phyloP scores from a whole-genome alignment of 371 early-diverging fungal species.

The Mucor lusitanicus region DNA sequence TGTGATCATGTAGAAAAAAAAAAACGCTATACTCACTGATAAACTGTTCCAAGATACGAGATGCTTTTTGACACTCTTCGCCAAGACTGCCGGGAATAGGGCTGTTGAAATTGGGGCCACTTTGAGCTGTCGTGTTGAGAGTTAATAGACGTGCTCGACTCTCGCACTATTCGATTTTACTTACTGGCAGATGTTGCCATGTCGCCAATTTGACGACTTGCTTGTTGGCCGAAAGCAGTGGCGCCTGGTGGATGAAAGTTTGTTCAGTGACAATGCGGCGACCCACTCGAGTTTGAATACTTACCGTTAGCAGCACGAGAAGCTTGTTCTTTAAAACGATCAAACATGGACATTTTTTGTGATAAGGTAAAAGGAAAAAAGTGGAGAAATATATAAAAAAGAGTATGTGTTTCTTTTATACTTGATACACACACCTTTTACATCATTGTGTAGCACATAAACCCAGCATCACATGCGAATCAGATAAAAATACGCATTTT shows the following conservation, averaged over 20 bases:
- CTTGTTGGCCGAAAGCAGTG: conserved; percentile 33
- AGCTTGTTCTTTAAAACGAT: conserved; percentile 34
- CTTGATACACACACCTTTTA: not conserved
- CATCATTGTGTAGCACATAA: not conserved
- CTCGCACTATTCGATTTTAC: not conserved
- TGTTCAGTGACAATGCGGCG: not conserved
- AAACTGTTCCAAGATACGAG: conserved; percentile 61
- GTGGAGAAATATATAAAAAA: not conserved
- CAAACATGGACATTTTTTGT: conserved; percentile 21
- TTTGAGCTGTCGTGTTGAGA: not conserved
- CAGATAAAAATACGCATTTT: not conserved
- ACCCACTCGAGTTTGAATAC: not conserved
- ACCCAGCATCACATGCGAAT: not conserved
- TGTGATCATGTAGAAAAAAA: not conserved
- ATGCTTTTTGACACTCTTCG: conserved; percentile 59
- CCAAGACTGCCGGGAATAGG: conserved; percentile 45
- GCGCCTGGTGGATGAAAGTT: conserved; percentile 16
- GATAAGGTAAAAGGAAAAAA: not conserved
- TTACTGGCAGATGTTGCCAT: conserved; percentile 33
- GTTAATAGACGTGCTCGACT: too few species aligned
- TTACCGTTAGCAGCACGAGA: conserved; percentile 27
- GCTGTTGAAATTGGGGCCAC: conserved; percentile 34
- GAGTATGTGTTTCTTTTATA: not conserved
- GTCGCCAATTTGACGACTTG: conserved; percentile 27
- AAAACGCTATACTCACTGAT: conserved; percentile 30